phyloP scores from a whole-genome alignment of 2,329 filamentous ascomycete species.

The Pseudogymnoascus sp. region DNA sequence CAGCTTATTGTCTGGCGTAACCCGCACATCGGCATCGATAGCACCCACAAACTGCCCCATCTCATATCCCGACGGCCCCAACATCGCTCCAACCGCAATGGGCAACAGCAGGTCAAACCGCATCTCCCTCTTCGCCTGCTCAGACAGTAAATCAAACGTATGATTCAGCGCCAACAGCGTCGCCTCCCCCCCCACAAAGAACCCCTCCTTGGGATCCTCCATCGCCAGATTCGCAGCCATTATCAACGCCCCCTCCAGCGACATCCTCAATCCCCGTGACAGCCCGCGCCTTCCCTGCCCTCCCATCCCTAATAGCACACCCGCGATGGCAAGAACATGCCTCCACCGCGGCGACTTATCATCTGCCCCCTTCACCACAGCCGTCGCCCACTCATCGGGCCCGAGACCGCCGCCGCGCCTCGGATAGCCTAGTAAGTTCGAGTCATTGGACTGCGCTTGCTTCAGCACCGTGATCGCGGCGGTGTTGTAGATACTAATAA shows the following conservation, averaged over 20 bases:
- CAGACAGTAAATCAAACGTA: slow-evolving; percentile 52
- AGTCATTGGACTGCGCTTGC: slow-evolving; percentile 48
- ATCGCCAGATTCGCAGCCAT: slow-evolving; percentile 55
- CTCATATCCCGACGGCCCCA: slow-evolving; percentile 55
- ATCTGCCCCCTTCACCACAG: slow-evolving; percentile 34
- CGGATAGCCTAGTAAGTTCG: slow-evolving; percentile 35
- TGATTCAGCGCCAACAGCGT: slow-evolving; percentile 57
- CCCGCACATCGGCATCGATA: slow-evolving; percentile 53
- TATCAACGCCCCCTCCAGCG: slow-evolving; percentile 53
- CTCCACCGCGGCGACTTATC: slow-evolving; percentile 61
- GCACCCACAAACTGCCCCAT: slow-evolving; percentile 58
- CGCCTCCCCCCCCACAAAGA: slow-evolving; percentile 42
- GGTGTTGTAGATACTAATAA: slow-evolving; percentile 51
- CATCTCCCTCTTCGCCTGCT: slow-evolving; percentile 43
- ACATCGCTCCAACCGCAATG: slow-evolving; percentile 48
- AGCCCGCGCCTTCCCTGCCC: slow-evolving; percentile 48
- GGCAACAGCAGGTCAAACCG: slow-evolving; percentile 55
- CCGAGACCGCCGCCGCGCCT: slow-evolving; percentile 45
- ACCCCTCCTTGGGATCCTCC: slow-evolving; percentile 41
- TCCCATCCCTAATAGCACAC: slow-evolving; percentile 54
- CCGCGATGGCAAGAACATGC: slow-evolving; percentile 57
- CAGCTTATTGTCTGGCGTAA: slow-evolving; percentile 44
- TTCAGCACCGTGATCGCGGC: slow-evolving; percentile 33
- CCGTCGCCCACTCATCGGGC: slow-evolving; percentile 35
- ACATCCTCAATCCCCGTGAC: slow-evolving; percentile 44